Base-by-base conservation (phyloP, 2,329 filamentous ascomycete species). In the Pseudocercospora crystallina region DNA sequence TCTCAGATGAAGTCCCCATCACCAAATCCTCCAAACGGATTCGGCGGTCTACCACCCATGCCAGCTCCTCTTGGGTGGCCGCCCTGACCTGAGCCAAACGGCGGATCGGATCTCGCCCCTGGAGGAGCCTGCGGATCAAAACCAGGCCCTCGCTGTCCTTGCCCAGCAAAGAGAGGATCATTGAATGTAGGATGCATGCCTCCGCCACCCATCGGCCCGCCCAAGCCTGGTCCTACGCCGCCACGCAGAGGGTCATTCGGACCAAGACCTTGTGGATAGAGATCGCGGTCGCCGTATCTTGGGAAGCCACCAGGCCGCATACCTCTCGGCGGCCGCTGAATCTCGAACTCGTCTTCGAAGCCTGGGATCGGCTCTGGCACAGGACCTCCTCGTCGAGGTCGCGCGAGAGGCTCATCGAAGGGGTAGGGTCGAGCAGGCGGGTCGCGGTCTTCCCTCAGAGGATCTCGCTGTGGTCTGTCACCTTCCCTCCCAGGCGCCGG, bases 171-270 rank as follows among this genome's bases (percentile, higher is more conserved):
- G 41, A 96, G 71, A 5, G 89, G 90, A 65, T 97, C 91, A 62
- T 96, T 90, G 67, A 96, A 94, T 0, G 91, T 95, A 1, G 94
- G 94, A 70, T 96, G 89, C 94, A 99, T 99, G 1, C 94, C 94
- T 10, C 80, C 80, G 14, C 84, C 80, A 11, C 82, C 81, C 1
- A 60, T 55, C 7, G 43, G 76, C n/a, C 78, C 73, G 15, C 77
- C 76, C 5, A 83, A 70, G 0, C 82, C 79, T 37, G 71, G 72
- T n/a, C 81, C 73, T 41, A 79, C 76, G 29, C 82, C 81, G 5
- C 84, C 81, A 30, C 87, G 76, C 2, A 96, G 72, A 10, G 92
- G 90, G 69, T 96, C 91, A 61, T 90, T 77, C 0, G 91, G 91
- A 0, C 90, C 91, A 0, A 99, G 74, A 0, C 89, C 89, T 8